These are phyloP conservation scores for Colletotrichum lindemuthianum DNA, from an alignment of 2,329 filamentous ascomycete species.

Conservation along the genomic window DNA sequence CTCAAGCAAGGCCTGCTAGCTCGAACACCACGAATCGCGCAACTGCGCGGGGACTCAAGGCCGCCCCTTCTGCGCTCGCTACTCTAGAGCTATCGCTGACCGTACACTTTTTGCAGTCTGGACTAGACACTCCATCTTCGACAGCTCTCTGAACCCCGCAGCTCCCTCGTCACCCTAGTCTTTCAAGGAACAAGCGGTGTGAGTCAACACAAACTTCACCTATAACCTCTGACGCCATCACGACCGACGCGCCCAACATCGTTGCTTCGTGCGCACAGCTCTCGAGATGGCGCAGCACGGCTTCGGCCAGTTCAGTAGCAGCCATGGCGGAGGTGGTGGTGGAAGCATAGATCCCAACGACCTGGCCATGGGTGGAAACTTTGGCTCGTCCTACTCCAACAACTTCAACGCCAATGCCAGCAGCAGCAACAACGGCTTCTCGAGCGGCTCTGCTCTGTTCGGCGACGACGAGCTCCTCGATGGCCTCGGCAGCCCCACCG, in stretches of 20 bases:
- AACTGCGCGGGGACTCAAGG: background rate
- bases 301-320: slow-evolving; percentile 65
- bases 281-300: slow-evolving; percentile 64
- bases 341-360: slow-evolving; percentile 85
- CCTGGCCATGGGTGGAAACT: slow-evolving; percentile 74
- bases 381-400: slow-evolving; percentile 66
- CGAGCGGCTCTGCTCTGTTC: slow-evolving; percentile 80
- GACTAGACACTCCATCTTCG: background rate
- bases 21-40: background rate
- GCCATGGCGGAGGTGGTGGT: slow-evolving; percentile 57
- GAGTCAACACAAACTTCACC: slow-evolving; percentile 2
- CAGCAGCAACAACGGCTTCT: slow-evolving; percentile 77
- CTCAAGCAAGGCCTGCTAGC: background rate
- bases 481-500: slow-evolving; percentile 68
- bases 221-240: slow-evolving; percentile 8
- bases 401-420: slow-evolving; percentile 63
- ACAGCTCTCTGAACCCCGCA: background rate
- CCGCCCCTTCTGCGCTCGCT: background rate
- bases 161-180: background rate
- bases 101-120: background rate
- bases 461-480: slow-evolving; percentile 91
- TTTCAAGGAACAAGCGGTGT: slow-evolving; percentile 26
- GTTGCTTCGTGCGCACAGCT: slow-evolving; percentile 4
- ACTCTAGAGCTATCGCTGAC: slow-evolving; percentile 16
- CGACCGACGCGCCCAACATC: slow-evolving; percentile 3